These are phyloP conservation scores for Ganoderma sp. DNA, from an alignment of 1,284 basidiomycete species.

Conservation along the genomic window DNA sequence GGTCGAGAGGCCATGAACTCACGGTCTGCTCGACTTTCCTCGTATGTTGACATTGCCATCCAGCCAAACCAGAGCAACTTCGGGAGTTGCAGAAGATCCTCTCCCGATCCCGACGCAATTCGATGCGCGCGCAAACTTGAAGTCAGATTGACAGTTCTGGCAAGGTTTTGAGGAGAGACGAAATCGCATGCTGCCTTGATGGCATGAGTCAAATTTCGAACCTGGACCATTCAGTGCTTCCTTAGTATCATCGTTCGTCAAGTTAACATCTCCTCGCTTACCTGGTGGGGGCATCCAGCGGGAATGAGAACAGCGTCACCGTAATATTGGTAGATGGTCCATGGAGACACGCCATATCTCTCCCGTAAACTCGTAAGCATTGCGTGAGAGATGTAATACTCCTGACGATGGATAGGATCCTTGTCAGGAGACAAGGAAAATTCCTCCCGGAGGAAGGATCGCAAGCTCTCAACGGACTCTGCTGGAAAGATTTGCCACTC, in stretches of 20 bases:
- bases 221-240: no score
- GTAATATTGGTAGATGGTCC: not conserved
- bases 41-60: no score
- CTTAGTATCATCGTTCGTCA: no score
- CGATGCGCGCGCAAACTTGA: not conserved
- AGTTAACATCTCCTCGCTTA: not conserved
- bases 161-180: not conserved
- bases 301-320: not conserved
- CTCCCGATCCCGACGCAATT: no score
- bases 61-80: no score
- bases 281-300: no score
- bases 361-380: not conserved
- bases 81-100: no score
- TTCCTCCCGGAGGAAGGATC: not conserved
- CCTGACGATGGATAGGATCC: not conserved
- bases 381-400: not conserved
- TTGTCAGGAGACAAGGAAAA: not conserved
- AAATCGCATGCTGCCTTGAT: not conserved
- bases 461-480: not conserved
- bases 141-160: not conserved
- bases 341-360: not conserved
- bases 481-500: no score
- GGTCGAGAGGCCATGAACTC: no score
- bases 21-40: no score
- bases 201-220: slow-evolving; percentile 1